A percentile compares a stretch with the other conserved stretches of the same genome.
Conservation (phyloP, 805 yeast species). For the Martiniozyma abietophila region DNA sequence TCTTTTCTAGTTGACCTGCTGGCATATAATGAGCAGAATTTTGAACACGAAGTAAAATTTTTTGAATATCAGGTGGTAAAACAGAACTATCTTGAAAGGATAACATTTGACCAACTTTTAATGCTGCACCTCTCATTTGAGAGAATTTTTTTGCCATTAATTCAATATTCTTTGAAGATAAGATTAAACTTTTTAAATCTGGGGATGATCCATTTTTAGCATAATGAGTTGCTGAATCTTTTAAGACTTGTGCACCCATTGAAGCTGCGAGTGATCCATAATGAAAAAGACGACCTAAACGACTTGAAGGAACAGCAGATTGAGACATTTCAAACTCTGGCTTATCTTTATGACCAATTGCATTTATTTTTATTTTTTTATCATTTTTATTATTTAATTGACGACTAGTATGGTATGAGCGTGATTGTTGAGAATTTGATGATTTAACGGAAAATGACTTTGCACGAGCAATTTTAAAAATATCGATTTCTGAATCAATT, state of each 20-base stretch:
- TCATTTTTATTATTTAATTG: slow-evolving; percentile 1
- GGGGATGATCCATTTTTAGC: slow-evolving; percentile 39
- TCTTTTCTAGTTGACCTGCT: slow-evolving; percentile 71
- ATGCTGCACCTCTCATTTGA: slow-evolving; percentile 98
- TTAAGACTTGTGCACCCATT: slow-evolving; percentile 74
- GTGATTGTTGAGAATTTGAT: slow-evolving; percentile 6
- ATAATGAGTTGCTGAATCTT: slow-evolving; percentile 63
- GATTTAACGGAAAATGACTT: slow-evolving; percentile 18
- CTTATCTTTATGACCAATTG: slow-evolving; percentile 26
- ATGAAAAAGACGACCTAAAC: slow-evolving; percentile 85
- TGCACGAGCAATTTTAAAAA: slow-evolving; percentile 26
- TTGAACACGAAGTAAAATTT: slow-evolving; percentile 75
- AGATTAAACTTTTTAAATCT: slow-evolving; percentile 46
- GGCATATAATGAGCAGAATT: slow-evolving; percentile 98
- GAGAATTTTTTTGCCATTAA: slow-evolving; percentile 80
- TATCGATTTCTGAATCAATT: slow-evolving; percentile 18
- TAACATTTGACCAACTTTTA: slow-evolving; percentile 93
- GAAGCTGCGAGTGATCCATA: slow-evolving; percentile 91
- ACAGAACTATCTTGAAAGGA: slow-evolving; percentile 88
- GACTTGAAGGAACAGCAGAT: slow-evolving; percentile 76
- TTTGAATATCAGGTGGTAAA: slow-evolving; percentile 77
- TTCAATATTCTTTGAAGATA: slow-evolving; percentile 79
- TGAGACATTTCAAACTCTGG: slow-evolving; percentile 41
- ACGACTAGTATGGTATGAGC: slow-evolving; percentile 10
- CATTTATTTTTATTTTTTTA: slow-evolving; percentile 4